Evolutionary conservation across 768 basidiomycete genomes (phyloP), one percentile per base, ranked within the genome.

Genomic region (Leccinum subgranulosum): DNA sequence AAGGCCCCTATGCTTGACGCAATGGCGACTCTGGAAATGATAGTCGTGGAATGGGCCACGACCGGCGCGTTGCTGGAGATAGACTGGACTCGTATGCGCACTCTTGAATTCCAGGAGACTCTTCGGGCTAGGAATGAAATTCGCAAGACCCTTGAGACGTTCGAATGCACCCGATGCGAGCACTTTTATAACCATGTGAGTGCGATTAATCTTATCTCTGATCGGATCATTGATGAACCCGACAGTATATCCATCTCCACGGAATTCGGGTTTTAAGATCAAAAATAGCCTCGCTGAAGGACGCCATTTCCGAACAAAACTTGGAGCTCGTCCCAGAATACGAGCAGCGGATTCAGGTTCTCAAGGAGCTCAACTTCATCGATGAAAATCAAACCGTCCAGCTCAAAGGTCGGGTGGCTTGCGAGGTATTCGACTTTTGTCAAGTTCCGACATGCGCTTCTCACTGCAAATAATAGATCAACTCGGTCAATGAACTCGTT

Each of bases 241-340:
- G 33, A 31, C 65, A 99, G 96, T 98, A 97, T 68, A 67, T 75
- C 12, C 75, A 80, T 21, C 64, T 92, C 34, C 97, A 99, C 64
- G 82, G 81, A 54, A 85, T 88, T 62, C 92, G 88, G 66, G 70
- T 87, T 19, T 73, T 98, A 51, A 81, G 84, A 60, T 80, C 82
- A 34, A 88, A 86, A 63, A 88, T 99, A 56, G 85, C 85, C 2
- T 74, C 79, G 33, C 79, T 99, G 54, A 94, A 91, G 66, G 78
- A 90, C 43, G 87, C 88, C 2, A 85, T 98, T 28, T 98, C 95
- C 4, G 97, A 98, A 67, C 94, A 99, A 69, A 99, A 99, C 69
- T 76, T 98, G 57, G 97, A 97, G 67, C 82, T 98, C 17, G 82
- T 98, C 33, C 97, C 97, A 6, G 97, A 99, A 69, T 99, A 98